Percentiles rank a stretch among this genome's conserved stretches.
phyloP scores from a whole-genome alignment of 257 asterid genomes.

The Henckelia pumila region DNA sequence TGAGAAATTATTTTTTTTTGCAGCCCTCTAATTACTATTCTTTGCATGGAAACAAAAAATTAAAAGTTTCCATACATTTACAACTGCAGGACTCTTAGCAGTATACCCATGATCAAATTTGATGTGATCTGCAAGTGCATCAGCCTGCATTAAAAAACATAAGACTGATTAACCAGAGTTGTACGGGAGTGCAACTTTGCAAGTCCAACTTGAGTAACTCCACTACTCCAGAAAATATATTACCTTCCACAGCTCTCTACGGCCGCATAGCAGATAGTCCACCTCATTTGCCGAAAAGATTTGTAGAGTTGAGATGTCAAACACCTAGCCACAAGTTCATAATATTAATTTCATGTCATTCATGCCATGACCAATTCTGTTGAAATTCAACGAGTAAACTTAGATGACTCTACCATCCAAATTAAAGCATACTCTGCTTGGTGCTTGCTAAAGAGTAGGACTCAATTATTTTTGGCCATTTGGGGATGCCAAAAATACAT shows the following conservation, averaged over 20 bases:
- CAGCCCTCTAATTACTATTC: background rate
- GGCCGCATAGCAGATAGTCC: conserved; percentile 96
- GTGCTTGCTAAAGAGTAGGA: too few relatives aligned
- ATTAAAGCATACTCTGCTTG: background rate
- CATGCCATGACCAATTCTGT: background rate
- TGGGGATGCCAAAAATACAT: background rate
- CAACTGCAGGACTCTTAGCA: conserved; percentile 87
- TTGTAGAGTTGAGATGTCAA: conserved; percentile 81
- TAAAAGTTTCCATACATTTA: conserved; percentile 52
- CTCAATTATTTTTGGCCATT: background rate
- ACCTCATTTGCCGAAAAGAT: conserved; percentile 88
- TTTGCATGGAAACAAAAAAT: conserved; percentile 13
- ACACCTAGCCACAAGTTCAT: conserved; percentile 49
- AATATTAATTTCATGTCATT: background rate
- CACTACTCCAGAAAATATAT: conserved; percentile 23
- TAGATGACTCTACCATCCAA: conserved; percentile 7
- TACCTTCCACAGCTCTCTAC: conserved; percentile 98
- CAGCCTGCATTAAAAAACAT: conserved; percentile 57
- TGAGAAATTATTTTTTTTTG: background rate
- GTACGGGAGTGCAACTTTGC: conserved; percentile 15
- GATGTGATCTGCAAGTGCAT: conserved; percentile 84
- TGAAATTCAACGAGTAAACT: conserved; percentile 1
- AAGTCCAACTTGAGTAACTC: conserved; percentile 16
- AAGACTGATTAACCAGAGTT: conserved; percentile 20
- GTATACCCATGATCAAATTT: conserved; percentile 98